Conservation (phyloP, 345 rosid species). For the Raphanus raphanistrum region DNA sequence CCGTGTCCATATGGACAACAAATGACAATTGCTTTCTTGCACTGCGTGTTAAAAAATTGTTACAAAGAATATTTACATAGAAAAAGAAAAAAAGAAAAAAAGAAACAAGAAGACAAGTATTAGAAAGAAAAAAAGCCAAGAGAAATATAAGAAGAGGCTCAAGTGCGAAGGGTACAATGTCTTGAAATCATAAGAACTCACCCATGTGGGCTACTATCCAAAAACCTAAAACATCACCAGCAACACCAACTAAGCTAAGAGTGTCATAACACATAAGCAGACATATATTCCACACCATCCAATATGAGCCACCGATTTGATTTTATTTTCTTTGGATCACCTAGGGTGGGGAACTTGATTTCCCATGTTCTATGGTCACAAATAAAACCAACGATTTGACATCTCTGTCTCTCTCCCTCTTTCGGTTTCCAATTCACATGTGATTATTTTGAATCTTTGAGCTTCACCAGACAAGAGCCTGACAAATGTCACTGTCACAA, state of each 20-base stretch:
- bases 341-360: constrained; percentile 33
- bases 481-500: constrained; percentile 31
- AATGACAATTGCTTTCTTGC: too few species aligned
- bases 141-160: background rate
- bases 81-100: background rate
- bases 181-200: constrained; percentile 28
- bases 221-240: constrained; percentile 31
- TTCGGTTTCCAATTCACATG: constrained; percentile 30
- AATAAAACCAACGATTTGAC: constrained; percentile 33
- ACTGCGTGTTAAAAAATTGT: background rate
- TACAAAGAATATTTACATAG: too few species aligned
- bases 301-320: constrained; percentile 33
- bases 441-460: constrained; percentile 3
- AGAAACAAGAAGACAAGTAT: constrained; percentile 6
- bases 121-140: constrained; percentile 6
- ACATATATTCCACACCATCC: constrained; percentile 40
- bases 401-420: constrained; percentile 34
- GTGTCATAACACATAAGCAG: constrained; percentile 25
- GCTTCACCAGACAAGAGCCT: constrained; percentile 23
- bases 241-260: constrained; percentile 38
- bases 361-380: constrained; percentile 39
- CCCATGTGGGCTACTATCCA: constrained; percentile 37
- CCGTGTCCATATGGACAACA: too few species aligned
- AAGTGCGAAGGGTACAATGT: constrained; percentile 30
- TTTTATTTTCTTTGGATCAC: constrained; percentile 27